Evolutionary conservation across 2,329 filamentous ascomycete species (phyloP).

Genomic region (Aspergillus udagawae): DNA sequence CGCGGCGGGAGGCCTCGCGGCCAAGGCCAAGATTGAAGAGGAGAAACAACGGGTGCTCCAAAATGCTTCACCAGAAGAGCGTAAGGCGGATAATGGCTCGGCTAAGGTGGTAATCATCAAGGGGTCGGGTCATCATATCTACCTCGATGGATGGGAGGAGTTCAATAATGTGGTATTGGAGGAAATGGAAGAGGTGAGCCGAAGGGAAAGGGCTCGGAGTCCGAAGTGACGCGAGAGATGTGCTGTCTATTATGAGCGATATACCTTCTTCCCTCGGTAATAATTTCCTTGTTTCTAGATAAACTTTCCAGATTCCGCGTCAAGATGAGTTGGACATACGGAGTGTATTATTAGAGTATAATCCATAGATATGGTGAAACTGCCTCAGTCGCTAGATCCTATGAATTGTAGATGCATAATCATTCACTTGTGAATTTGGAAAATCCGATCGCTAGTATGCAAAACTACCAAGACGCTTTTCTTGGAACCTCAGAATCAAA

Average conservation of each 20-base stretch:
- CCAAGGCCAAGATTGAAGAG: slow-evolving; percentile 72
- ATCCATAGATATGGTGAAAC: neutral
- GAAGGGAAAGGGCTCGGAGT: slow-evolving; percentile 20
- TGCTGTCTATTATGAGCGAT: neutral
- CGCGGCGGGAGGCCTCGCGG: slow-evolving; percentile 74
- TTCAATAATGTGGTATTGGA: slow-evolving; percentile 63
- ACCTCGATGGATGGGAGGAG: slow-evolving; percentile 65
- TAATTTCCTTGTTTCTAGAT: neutral
- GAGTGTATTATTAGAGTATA: neutral
- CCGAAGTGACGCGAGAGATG: neutral
- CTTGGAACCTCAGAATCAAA: neutral
- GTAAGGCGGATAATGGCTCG: slow-evolving; percentile 67
- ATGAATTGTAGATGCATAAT: neutral
- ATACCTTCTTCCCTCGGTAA: neutral
- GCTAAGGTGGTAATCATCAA: slow-evolving; percentile 77
- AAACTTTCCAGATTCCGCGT: neutral
- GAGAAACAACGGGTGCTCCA: slow-evolving; percentile 59
- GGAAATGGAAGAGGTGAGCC: slow-evolving; percentile 62
- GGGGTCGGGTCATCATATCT: slow-evolving; percentile 68
- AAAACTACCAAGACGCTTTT: neutral
- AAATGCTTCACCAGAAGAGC: slow-evolving; percentile 62
- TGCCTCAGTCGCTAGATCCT: neutral
- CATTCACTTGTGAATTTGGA: neutral
- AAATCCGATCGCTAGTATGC: neutral
- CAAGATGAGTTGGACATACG: neutral